Base-by-base conservation (phyloP, 2,329 filamentous ascomycete genomes). In the Plenodomus biglobosus region DNA sequence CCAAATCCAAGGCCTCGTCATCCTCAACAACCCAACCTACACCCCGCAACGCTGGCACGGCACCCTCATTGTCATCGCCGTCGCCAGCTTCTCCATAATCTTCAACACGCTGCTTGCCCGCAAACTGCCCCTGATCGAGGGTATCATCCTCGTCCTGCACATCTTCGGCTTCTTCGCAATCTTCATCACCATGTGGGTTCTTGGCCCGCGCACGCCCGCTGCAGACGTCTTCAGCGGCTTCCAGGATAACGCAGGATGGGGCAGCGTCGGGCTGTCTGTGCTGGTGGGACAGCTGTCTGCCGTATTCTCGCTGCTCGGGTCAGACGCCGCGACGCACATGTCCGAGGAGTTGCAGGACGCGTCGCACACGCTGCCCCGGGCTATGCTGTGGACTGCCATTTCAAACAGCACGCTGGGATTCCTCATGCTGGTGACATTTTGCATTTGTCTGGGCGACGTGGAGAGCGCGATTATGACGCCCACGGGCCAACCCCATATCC, bases 101-200 rank as follows among this genome's bases (percentile, higher is more conserved):
- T 72, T 78, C 53, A 81, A 81, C 58, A 74, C 73, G 0, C 61
- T 77, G 3, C 66, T 75, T 5, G 75, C 75, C 1, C 68, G 69
- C 8, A 61, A 74, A 6, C 64, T 81, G 1, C 78, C 78, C 1
- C 59, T 73, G 3, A 60, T 79, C 19, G 79, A 82, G 59, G 73
- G 74, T 2, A 58, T 74, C 7, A 68, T 78, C 21, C 63, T 79
- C 1, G 64, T 78, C 13, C 54, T 81, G 2, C 79, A 81, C 46
- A 68, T 80, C 21, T 63, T 75, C 21, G 78, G 78, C 1, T 76
- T 80, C 54, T 76, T 81, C 51, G 78, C 73, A 2, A 72, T 80
- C 43, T 64, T 81, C 18, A 60, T 64, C 16, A 59, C 59, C 1
- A 50, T 69, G 42, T 69, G 65, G 65, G 60, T 65, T 2, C 56